A percentile compares a stretch with the other conserved stretches of the same genome.
phyloP scores from a whole-genome alignment of 2,329 filamentous ascomycete genomes.

The Aspergillus tamarii region DNA sequence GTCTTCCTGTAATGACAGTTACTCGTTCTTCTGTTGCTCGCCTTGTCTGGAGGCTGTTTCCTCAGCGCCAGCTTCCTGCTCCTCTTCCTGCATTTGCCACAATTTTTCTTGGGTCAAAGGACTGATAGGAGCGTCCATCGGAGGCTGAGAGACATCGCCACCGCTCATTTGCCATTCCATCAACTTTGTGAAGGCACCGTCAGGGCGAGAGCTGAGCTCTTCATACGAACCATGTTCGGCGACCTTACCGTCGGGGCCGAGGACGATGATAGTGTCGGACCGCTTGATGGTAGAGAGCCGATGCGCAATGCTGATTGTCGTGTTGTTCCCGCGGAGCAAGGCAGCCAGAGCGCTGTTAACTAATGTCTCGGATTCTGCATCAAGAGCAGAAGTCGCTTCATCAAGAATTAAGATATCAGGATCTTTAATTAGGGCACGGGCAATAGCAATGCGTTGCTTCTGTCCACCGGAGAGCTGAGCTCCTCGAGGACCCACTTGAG shows the following conservation, averaged over 20 bases:
- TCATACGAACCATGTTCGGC: slow-evolving; percentile 87
- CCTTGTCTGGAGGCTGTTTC: slow-evolving; percentile 25
- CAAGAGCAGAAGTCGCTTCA: slow-evolving; percentile 92
- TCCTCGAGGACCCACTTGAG: slow-evolving; percentile 86
- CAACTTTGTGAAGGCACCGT: slow-evolving; percentile 87
- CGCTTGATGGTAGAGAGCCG: slow-evolving; percentile 95
- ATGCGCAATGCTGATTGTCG: slow-evolving; percentile 97
- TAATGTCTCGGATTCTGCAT: slow-evolving; percentile 94
- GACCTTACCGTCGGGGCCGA: slow-evolving; percentile 82
- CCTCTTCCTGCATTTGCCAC: slow-evolving; percentile 49
- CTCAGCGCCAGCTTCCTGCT: slow-evolving; percentile 38
- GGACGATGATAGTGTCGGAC: slow-evolving; percentile 90
- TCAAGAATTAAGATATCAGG: slow-evolving; percentile 97
- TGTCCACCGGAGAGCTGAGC: slow-evolving; percentile 94
- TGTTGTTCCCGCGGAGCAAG: slow-evolving; percentile 83
- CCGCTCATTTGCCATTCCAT: slow-evolving; percentile 99
- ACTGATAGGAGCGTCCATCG: slow-evolving; percentile 27
- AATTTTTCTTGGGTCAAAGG: slow-evolving; percentile 54
- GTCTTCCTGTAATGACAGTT: background rate
- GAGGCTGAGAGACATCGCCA: slow-evolving; percentile 57
- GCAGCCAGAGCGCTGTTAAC: slow-evolving; percentile 87
- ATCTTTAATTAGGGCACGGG: slow-evolving; percentile 88
- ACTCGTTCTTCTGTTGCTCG: slow-evolving; percentile 7
- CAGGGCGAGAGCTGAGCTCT: slow-evolving; percentile 70
- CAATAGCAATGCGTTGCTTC: slow-evolving; percentile 97